A percentile compares a stretch with the other conserved stretches of the same genome.
Conservation (phyloP, 768 basidiomycete species). For the Pleurotus tuoliensis region DNA sequence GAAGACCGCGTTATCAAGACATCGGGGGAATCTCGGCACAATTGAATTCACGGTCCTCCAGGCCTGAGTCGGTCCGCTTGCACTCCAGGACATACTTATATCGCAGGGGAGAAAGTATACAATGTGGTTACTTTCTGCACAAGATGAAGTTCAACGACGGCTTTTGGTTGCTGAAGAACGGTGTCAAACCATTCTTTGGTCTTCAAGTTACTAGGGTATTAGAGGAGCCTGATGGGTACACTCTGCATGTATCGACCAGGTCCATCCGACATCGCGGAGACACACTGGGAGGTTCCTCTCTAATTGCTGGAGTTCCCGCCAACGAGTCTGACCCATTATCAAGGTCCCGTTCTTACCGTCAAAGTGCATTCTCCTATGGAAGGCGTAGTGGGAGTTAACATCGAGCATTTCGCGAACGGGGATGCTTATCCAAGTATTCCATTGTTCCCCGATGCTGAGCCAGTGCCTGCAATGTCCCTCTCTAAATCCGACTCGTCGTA, state of each 20-base stretch:
- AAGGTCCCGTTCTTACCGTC: constrained; percentile 48
- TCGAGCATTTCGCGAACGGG: constrained; percentile 47
- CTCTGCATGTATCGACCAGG: constrained; percentile 57
- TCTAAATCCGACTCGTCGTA: constrained; percentile 24
- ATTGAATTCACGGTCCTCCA: neutral
- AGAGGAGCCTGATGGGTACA: constrained; percentile 42
- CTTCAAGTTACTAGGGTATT: constrained; percentile 54
- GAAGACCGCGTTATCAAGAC: neutral
- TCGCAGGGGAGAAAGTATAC: neutral
- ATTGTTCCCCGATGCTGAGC: constrained; percentile 58
- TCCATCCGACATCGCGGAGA: constrained; percentile 62
- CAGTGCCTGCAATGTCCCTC: constrained; percentile 40
- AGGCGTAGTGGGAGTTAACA: constrained; percentile 52
- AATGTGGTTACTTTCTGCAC: too few species aligned
- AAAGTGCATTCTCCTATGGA: constrained; percentile 53
- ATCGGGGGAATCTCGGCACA: neutral
- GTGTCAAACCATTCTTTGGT: constrained; percentile 57
- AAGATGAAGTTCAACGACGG: constrained; percentile 73
- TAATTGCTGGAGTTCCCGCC: neutral
- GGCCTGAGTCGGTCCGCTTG: neutral
- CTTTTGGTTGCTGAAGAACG: constrained; percentile 64
- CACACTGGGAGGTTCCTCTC: constrained; percentile 47
- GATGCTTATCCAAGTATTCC: constrained; percentile 45
- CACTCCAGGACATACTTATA: neutral
- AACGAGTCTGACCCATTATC: constrained; percentile 9